Conservation (phyloP, 225 moss, liverwort and hornwort genomes). For the Thuidium tamariscinum region DNA sequence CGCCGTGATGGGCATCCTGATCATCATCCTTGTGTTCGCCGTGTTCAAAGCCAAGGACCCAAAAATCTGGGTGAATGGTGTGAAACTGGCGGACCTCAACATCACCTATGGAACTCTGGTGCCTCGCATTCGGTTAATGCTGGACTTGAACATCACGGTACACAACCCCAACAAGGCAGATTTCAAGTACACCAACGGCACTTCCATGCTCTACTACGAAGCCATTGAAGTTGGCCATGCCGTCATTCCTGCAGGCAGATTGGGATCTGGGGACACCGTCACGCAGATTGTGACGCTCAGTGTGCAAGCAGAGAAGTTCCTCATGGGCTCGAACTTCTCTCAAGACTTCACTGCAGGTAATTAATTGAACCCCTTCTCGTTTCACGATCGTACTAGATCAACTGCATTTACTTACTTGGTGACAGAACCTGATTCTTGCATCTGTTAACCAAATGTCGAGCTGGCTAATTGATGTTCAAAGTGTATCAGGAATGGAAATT, state of each 20-base stretch:
- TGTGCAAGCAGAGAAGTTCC: slow-evolving; percentile 42
- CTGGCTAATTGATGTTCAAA: background rate
- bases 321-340: slow-evolving; percentile 23
- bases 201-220: slow-evolving; percentile 20
- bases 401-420: background rate
- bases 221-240: slow-evolving; percentile 27
- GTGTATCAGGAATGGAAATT: background rate
- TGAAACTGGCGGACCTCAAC: slow-evolving; percentile 27
- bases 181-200: slow-evolving; percentile 23
- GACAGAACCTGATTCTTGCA: background rate
- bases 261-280: background rate
- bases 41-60: slow-evolving; percentile 45
- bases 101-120: background rate
- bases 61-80: slow-evolving; percentile 17
- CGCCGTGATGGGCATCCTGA: background rate
- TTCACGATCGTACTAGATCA: background rate
- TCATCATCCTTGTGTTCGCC: slow-evolving; percentile 20
- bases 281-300: slow-evolving; percentile 15
- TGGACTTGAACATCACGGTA: slow-evolving; percentile 31
- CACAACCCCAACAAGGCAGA: slow-evolving; percentile 34
- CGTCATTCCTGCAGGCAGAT: slow-evolving; percentile 18
- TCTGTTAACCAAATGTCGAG: background rate
- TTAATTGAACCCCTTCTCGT: background rate
- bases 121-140: slow-evolving; percentile 9
- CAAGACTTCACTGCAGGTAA: slow-evolving; percentile 24